Conservation (phyloP, 23 red algal genomes). For the Gracilaria caudata region DNA sequence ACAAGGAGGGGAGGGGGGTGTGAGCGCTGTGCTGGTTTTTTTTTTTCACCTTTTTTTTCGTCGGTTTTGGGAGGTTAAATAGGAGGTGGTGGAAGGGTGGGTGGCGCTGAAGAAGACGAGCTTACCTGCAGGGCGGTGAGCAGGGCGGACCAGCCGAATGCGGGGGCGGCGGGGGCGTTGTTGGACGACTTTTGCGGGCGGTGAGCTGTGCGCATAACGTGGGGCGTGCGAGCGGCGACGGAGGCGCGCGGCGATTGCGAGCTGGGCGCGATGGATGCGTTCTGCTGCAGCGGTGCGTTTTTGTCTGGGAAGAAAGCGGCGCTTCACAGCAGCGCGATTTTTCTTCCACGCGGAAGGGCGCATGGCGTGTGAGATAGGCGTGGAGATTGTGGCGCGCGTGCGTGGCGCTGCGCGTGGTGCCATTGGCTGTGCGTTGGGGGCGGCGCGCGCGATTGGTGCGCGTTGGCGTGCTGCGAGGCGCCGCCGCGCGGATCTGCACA, state of each 20-base stretch:
- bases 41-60: background rate
- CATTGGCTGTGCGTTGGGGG: background rate
- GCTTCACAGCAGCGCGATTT: background rate
- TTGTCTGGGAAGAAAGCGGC: background rate
- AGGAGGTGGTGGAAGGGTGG: background rate
- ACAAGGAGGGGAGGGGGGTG: background rate
- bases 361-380: background rate
- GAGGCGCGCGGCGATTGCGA: background rate
- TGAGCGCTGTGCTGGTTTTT: background rate
- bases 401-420: background rate
- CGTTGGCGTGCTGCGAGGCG: background rate
- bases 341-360: slow-evolving; percentile 16
- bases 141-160: slow-evolving; percentile 5
- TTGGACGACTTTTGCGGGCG: background rate
- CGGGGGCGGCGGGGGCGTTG: background rate
- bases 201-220: background rate
- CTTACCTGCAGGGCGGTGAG: slow-evolving; percentile 14
- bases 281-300: background rate
- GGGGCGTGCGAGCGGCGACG: background rate
- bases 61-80: background rate
- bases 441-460: background rate
- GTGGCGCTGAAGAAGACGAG: background rate
- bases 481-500: too few species aligned
- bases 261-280: background rate
- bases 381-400: background rate